phyloP scores from a whole-genome alignment of 305 asterid genomes.

The Solanum chacoense region DNA sequence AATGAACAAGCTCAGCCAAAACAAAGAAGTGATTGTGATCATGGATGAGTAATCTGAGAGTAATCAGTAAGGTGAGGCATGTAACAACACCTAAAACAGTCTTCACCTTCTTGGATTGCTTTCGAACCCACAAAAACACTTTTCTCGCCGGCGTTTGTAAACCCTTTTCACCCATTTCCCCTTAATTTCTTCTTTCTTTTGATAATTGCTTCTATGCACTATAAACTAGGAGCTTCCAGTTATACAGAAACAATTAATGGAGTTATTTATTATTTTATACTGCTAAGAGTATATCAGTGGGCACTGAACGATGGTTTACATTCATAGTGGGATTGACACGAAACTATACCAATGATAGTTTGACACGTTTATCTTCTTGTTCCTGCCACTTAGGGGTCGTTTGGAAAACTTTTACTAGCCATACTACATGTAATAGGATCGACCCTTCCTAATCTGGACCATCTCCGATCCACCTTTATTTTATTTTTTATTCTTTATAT shows the following conservation, averaged over 20 bases:
- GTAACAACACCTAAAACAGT: constrained; percentile 28
- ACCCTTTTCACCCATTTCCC: constrained; percentile 55
- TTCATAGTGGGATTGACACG: not conserved
- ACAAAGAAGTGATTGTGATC: constrained; percentile 55
- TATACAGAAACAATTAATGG: not conserved
- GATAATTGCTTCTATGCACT: not conserved
- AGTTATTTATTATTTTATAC: not conserved
- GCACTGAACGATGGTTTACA: not conserved
- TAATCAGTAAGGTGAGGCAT: constrained; percentile 35
- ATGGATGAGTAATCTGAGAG: constrained; percentile 41
- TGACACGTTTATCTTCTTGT: not conserved
- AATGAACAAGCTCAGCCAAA: constrained; percentile 54
- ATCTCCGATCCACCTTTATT: too few species aligned
- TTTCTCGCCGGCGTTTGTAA: constrained; percentile 46
- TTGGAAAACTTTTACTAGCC: not conserved
- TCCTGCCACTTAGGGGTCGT: not conserved
- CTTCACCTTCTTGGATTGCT: constrained; percentile 67
- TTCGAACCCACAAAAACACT: constrained; percentile 63
- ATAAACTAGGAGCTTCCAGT: not conserved
- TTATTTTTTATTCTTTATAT: too few species aligned
- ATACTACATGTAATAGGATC: too few species aligned
- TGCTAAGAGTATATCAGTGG: not conserved
- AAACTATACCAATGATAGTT: not conserved
- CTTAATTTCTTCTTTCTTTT: not conserved
- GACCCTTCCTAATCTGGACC: too few species aligned